Conservation (phyloP, 768 basidiomycete species). For the Kwoniella dejecticola region DNA sequence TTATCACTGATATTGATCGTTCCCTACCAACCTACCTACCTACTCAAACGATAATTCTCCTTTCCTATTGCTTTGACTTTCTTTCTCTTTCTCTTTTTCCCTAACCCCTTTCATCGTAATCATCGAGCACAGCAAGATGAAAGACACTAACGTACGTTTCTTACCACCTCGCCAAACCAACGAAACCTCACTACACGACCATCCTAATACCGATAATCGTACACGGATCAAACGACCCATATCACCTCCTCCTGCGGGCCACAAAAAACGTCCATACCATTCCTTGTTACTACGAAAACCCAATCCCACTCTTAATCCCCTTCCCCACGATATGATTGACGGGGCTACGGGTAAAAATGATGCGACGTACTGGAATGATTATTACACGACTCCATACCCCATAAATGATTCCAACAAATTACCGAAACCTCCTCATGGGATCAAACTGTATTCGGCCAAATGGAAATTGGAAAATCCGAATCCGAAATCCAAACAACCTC, state of each 20-base stretch:
- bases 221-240: constrained; percentile 1
- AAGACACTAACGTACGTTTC: constrained; percentile 26
- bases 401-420: constrained; percentile 4
- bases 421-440: constrained; percentile 31
- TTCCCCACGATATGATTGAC: too few species aligned
- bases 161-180: background rate
- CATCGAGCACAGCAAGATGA: background rate
- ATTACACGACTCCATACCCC: constrained; percentile 21
- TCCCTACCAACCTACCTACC: too few species aligned
- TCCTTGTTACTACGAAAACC: background rate
- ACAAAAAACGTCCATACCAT: constrained; percentile 4
- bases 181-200: background rate
- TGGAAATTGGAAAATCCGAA: constrained; percentile 44
- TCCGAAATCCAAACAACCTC: constrained; percentile 21
- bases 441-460: constrained; percentile 36
- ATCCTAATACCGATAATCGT: constrained; percentile 6
- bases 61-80: background rate
- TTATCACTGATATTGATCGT: too few species aligned
- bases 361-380: constrained; percentile 30
- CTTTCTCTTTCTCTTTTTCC: background rate
- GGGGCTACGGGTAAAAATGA: background rate
- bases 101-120: background rate
- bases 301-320: background rate
- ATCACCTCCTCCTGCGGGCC: constrained; percentile 12
- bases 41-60: too few species aligned